Evolutionary conservation across 805 yeast species (phyloP), one percentile per base, ranked within the genome.

Genomic region (Komagataella pastoris): DNA sequence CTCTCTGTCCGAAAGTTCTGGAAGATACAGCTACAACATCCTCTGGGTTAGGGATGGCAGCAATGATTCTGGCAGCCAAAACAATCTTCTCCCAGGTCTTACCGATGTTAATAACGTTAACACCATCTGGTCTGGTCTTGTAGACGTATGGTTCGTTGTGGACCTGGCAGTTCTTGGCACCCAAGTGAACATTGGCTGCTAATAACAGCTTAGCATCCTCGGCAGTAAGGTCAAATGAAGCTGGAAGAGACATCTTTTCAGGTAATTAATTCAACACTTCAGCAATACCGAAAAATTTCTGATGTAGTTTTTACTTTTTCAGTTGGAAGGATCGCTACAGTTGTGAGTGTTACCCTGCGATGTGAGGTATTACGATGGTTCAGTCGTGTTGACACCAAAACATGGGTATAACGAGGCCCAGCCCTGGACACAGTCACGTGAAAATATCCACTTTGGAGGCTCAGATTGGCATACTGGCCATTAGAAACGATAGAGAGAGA

Each of bases 1-100:
- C 99, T 83, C 99, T 93, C 82, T 93, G 99, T 72, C 99, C 99
- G 79, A 87, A 91, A 67, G 97, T 90, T 83, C 98, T 91, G 67
- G 98, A 88, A 62, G 98, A 90, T 70, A 95, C 88, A 67, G 96
- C 98, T 73, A 90, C 98, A 71, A 93, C 96, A 72, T 93, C 99
- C 64, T 91, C 81, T 62, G 98, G 81, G 85, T 89, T 88, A 79
- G 99, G 99, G 65, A 93, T 85, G 69, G 99, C 96, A 74, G 98
- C 99, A 71, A 93, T 89, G 78, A 91, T 87, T 81, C 97, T 93
- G 67, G 99, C 99, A 71, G 99, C 99, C 74, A 93, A 81, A 61
- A 91, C 97, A 74, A 90, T 86, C 83, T 91, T 91, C 83, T 93
- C 98, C 98, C 99, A 93, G 70, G 99, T 93, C 83, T 91, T 90